phyloP scores from a whole-genome alignment of 2,329 filamentous ascomycete genomes.

The Monosporascus sp. region DNA sequence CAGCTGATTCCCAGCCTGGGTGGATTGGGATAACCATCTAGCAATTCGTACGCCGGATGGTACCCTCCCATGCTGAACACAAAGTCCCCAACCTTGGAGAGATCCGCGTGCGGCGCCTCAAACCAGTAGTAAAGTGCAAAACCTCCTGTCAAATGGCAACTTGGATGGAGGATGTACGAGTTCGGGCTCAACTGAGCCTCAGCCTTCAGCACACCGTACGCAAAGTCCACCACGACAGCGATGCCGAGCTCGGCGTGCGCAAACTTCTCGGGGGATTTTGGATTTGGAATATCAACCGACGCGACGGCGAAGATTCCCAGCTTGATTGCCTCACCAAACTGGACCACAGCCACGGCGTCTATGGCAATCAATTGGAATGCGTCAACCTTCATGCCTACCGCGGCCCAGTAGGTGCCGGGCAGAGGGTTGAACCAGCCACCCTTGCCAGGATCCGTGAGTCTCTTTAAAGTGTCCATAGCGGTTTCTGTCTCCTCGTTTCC shows the following conservation, averaged over 20 bases:
- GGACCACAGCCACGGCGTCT: slow-evolving; percentile 29
- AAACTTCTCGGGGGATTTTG: slow-evolving; percentile 16
- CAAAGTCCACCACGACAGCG: slow-evolving; percentile 26
- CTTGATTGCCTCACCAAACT: slow-evolving; percentile 24
- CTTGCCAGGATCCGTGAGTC: no score
- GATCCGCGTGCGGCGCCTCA: slow-evolving; percentile 9
- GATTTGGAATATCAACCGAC: slow-evolving; percentile 22
- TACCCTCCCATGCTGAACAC: slow-evolving; percentile 43
- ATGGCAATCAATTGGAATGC: slow-evolving; percentile 33
- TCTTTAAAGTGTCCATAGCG: no score
- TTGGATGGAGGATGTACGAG: slow-evolving; percentile 32
- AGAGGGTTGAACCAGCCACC: no score
- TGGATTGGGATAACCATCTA: slow-evolving; percentile 31
- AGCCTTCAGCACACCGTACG: slow-evolving; percentile 27
- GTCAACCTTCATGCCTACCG: slow-evolving; percentile 30
- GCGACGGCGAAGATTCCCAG: slow-evolving; percentile 30
- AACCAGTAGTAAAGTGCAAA: slow-evolving; percentile 37
- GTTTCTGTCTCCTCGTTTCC: no score
- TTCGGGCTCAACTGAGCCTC: slow-evolving; percentile 34
- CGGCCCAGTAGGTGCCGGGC: slow-evolving; percentile 26
- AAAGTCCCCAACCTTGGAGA: slow-evolving; percentile 28
- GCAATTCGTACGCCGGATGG: slow-evolving; percentile 30
- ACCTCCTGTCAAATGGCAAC: slow-evolving; percentile 37
- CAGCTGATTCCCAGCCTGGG: slow-evolving; percentile 34
- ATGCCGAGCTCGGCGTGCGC: slow-evolving; percentile 34